Evolutionary conservation across 1,284 basidiomycete genomes (phyloP).

Genomic region (Coniferiporia weirii): DNA sequence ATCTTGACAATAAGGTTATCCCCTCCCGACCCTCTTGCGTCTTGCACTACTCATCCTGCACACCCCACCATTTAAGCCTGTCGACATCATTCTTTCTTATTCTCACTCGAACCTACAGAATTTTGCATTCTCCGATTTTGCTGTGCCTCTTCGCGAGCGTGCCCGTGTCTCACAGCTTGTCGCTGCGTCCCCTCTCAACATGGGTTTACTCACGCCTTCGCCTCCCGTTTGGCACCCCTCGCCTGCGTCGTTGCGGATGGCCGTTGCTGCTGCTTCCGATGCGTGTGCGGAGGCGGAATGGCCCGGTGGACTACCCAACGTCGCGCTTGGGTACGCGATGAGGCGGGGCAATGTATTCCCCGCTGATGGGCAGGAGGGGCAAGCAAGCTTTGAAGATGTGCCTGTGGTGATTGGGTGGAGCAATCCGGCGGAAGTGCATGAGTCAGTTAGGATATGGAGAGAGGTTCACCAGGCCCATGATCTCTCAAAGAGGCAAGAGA

Average conservation of each 20-base stretch:
- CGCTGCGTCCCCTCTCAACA: conserved; percentile 86
- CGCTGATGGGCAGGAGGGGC: background rate
- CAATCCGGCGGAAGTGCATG: conserved; percentile 66
- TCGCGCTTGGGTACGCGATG: conserved; percentile 74
- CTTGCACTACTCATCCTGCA: conserved; percentile 72
- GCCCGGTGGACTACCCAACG: conserved; percentile 50
- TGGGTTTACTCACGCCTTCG: conserved; percentile 78
- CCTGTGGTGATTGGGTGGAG: conserved; percentile 78
- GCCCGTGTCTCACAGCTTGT: conserved; percentile 70
- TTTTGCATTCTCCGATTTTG: conserved; percentile 56
- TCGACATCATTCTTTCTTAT: conserved; percentile 84
- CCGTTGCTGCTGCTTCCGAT: conserved; percentile 33
- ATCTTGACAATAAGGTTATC: conserved; percentile 57
- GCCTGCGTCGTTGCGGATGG: conserved; percentile 43
- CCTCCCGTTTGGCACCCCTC: conserved; percentile 88
- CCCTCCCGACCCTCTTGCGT: conserved; percentile 85
- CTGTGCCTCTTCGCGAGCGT: conserved; percentile 53
- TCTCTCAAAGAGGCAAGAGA: conserved; percentile 37
- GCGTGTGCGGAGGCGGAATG: conserved; percentile 32
- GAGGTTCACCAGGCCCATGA: conserved; percentile 40
- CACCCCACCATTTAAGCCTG: conserved; percentile 55
- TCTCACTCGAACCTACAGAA: conserved; percentile 88
- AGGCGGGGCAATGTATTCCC: conserved; percentile 31
- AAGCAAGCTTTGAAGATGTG: conserved; percentile 31
- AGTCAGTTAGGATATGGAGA: conserved; percentile 64